Evolutionary conservation across 106 monocot genomes (phyloP).

Genomic region (Vanilla planifolia): DNA sequence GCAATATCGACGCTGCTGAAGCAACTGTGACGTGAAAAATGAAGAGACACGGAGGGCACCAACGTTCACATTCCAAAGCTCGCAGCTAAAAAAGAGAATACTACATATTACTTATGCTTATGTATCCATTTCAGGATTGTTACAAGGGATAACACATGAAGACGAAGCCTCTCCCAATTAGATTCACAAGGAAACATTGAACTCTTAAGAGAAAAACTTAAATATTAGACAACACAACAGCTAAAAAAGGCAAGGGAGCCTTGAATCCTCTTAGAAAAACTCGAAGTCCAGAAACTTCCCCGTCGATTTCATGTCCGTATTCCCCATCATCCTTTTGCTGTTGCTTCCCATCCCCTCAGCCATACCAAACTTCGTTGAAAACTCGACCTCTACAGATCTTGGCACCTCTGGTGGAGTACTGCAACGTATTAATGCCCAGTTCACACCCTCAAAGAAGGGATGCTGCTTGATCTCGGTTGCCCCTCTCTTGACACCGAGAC

Average conservation of each 20-base stretch:
- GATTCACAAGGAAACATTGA: background rate
- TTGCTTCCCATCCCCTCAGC: slow-evolving; percentile 1
- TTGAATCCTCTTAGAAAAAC: slow-evolving; percentile 8
- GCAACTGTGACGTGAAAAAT: too few relatives aligned
- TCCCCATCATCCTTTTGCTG: slow-evolving; percentile 17
- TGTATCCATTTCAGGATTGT: too few relatives aligned
- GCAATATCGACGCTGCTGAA: too few relatives aligned
- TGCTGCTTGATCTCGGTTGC: slow-evolving; percentile 27
- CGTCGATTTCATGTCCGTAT: slow-evolving; percentile 10
- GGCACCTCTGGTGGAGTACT: slow-evolving; percentile 23
- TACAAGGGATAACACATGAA: slow-evolving; percentile 2
- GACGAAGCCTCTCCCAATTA: background rate
- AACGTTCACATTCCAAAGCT: too few relatives aligned
- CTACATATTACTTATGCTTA: too few relatives aligned
- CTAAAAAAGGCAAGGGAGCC: background rate
- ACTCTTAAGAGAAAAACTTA: background rate
- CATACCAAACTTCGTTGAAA: slow-evolving; percentile 12
- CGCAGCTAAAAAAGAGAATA: too few relatives aligned
- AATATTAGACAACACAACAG: background rate
- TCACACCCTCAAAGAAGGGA: slow-evolving; percentile 21
- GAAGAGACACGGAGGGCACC: too few relatives aligned
- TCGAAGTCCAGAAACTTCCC: slow-evolving; percentile 24
- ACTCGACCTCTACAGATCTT: slow-evolving; percentile 5
- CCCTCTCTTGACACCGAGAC: slow-evolving; percentile 23
- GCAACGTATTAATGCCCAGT: slow-evolving; percentile 20